Base-by-base conservation (phyloP, 2,329 filamentous ascomycete genomes). In the Juglanconis oblonga region DNA sequence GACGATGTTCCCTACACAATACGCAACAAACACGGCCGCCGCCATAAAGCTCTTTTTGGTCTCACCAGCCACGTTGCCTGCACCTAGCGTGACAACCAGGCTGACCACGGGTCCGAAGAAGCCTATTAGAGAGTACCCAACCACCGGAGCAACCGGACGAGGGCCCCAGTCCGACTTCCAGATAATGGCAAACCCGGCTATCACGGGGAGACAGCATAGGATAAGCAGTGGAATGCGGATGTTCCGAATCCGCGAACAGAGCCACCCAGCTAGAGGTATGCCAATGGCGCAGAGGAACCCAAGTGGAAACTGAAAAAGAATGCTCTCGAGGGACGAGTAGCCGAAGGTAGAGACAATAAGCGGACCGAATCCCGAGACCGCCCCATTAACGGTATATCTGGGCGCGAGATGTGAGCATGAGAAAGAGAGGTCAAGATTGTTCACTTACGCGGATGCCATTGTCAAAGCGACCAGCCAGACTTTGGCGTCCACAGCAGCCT, bases 1-100 rank as follows among this genome's bases (percentile, higher is more conserved):
- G 31, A 92, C 85, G 54, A 92, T 92, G 66, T 92, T 92, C 1
- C 89, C 81, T 3, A 92, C 85, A 58, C 87, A 90, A 68, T 92
- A 92, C 0, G 87, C 88, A 0, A 90, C 87, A 64, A 92, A 92
- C 1, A 90, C 87, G 0, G 86, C 86, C 0, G 87, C 86, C 0
- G 89, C 87, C 80, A 89, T 91, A 67, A 89, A 87, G 64, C 86
- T 89, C 77, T 92, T 92, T 76, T 92, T 92, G 0, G 89, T 92
- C 31, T 89, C 83, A 0, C 90, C 89, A 0, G 89, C 88, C 0
- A 92, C 87, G 64, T 92, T 92, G 10, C 91, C 32, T 88, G 84
- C 0, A 89, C 89, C 0, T 5, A 83, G 63, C 0, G 78, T 79
- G 64, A 84, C 80, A 55, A 78, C 76, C 47, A 60, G 40, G 48